Conservation (phyloP, 768 basidiomycete genomes). For the Agaricus sinodeliciosus region DNA sequence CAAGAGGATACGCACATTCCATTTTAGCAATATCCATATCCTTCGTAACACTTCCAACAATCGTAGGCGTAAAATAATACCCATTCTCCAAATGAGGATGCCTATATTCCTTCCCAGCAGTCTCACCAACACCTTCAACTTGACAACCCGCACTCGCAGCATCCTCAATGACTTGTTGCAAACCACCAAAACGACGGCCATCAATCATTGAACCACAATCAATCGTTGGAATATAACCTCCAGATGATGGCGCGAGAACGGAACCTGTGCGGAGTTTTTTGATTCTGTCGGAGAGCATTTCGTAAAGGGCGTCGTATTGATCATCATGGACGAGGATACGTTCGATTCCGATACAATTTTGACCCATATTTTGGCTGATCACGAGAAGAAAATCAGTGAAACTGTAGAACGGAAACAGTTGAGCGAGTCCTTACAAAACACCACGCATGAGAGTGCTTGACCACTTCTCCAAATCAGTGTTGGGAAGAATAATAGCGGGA, state of each 20-base stretch:
- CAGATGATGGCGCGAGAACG: constrained; percentile 57
- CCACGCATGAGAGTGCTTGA: constrained; percentile 84
- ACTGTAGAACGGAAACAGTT: background rate
- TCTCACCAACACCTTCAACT: constrained; percentile 33
- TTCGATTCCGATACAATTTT: constrained; percentile 97
- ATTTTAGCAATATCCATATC: constrained; percentile 71
- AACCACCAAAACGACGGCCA: constrained; percentile 57
- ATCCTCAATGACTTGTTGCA: constrained; percentile 62
- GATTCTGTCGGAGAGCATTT: constrained; percentile 57
- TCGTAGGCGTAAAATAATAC: constrained; percentile 81
- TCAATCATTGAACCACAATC: constrained; percentile 91
- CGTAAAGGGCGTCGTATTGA: constrained; percentile 72
- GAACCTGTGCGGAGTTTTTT: constrained; percentile 71
- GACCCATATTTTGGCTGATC: constrained; percentile 81
- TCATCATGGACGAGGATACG: constrained; percentile 78
- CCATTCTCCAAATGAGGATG: constrained; percentile 69
- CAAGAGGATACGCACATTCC: constrained; percentile 54
- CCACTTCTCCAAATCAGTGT: constrained; percentile 78
- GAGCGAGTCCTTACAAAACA: constrained; percentile 60
- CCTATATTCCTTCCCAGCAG: constrained; percentile 47
- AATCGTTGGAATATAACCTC: constrained; percentile 64
- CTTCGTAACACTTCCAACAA: constrained; percentile 71
- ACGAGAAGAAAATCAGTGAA: background rate
- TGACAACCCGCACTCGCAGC: constrained; percentile 67
- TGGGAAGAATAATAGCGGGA: constrained; percentile 83